Conservation (phyloP, 1,284 basidiomycete species). For the Cutaneotrichosporon cyanovorans region DNA sequence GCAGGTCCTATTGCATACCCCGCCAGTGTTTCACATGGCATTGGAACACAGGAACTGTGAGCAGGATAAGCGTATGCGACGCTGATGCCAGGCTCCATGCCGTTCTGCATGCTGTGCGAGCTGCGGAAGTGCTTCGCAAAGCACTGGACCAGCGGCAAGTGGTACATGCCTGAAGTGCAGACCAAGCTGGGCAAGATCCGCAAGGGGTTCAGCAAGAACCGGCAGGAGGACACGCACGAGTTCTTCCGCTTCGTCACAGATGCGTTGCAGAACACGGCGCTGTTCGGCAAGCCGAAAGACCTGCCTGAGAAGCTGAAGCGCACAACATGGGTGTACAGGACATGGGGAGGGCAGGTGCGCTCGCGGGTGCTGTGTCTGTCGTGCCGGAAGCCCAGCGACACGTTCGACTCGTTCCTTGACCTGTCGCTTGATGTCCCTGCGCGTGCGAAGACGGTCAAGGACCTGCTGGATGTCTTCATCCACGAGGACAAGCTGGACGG, state of each 20-base stretch:
- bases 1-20: constrained; percentile 89
- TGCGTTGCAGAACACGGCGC: constrained; percentile 75
- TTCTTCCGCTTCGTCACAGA: constrained; percentile 94
- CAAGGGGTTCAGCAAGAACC: constrained; percentile 78
- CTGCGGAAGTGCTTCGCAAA: constrained; percentile 47
- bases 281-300: constrained; percentile 66
- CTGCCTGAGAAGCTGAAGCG: constrained; percentile 69
- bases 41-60: constrained; percentile 52
- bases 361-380: constrained; percentile 84
- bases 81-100: constrained; percentile 4
- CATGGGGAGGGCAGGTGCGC: constrained; percentile 86
- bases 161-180: constrained; percentile 16
- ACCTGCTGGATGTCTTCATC: constrained; percentile 75
- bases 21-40: constrained; percentile 71
- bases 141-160: constrained; percentile 26
- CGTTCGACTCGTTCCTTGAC: constrained; percentile 91
- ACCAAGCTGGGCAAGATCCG: constrained; percentile 61
- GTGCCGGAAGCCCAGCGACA: constrained; percentile 86
- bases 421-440: constrained; percentile 75
- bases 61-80: neutral
- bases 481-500: constrained; percentile 77
- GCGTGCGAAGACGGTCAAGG: constrained; percentile 54
- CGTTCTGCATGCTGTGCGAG: constrained; percentile 71
- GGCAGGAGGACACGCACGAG: constrained; percentile 98
- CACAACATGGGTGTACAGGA: constrained; percentile 86